Evolutionary conservation across 495 filamentous ascomycete species (phyloP), one percentile per base, ranked within the genome.

Genomic region (Penicilliopsis zonata): DNA sequence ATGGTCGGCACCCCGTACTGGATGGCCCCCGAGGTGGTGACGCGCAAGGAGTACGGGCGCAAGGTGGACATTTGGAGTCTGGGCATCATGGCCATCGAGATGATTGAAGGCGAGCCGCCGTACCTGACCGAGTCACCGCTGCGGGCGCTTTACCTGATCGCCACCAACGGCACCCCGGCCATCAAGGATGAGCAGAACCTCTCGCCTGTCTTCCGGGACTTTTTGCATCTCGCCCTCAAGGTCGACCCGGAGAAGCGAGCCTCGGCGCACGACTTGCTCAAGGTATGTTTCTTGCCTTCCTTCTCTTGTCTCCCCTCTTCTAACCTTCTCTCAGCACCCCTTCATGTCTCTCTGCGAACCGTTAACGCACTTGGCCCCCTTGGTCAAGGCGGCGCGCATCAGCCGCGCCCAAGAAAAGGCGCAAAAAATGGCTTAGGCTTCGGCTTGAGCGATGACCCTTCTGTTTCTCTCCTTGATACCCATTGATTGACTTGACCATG

Each of bases 71-170:
- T 98, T 43, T 98, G 90, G 90, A 90, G 82, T 49, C 58, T 98
- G 30, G 90, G 90, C 34, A 98, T 98, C 55, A 98, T 98, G 90
- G 86, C 90, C n/a, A 98, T 98, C 44, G 90, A 98, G 55, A 98
- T 98, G 90, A 94, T 98, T 39, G 90, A 98, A 59, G 92, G 90
- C 41, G 90, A 98, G 47, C 90, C 90, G 10, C 90, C 90, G 10
- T 98, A 98, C 52, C 63, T 98, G 33, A 98, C 86, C 13, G 90
- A 98, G 55, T 88, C 82, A 14, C 90, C 90, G 6, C 74, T 98
- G 26, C 75, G 90, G 25, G 90, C 90, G 3, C 69, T 98, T 17
- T 98, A 88, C 63, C 57, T 98, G 41, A 98, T 98, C 55, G 92
- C 90, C 28, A 96, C 92, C 13, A 94, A 94, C 47, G 90, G 90